These are phyloP conservation scores for Clonostachys chloroleuca DNA, from an alignment of 2,329 filamentous ascomycete species.

Conservation along the genomic window DNA sequence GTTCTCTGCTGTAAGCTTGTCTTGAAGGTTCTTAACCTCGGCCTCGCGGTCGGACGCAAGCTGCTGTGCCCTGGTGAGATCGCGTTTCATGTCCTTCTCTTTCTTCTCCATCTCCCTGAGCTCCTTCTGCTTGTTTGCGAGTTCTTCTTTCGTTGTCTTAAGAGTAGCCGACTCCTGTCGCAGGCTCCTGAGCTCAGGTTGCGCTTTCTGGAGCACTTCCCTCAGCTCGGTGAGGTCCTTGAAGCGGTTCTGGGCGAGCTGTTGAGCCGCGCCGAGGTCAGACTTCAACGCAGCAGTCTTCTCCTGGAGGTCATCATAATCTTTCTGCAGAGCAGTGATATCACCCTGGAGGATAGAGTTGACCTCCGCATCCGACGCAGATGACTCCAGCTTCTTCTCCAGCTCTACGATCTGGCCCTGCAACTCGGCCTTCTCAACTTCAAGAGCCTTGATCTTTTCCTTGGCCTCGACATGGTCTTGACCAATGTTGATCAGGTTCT, in stretches of 20 bases:
- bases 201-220: constrained; percentile 76
- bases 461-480: constrained; percentile 82
- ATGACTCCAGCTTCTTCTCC: constrained; percentile 62
- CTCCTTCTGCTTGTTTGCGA: constrained; percentile 53
- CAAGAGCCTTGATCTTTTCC: constrained; percentile 67
- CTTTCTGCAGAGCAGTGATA: constrained; percentile 46
- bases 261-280: constrained; percentile 80
- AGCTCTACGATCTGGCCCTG: constrained; percentile 58
- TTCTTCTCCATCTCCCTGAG: constrained; percentile 74
- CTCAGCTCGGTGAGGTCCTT: constrained; percentile 81
- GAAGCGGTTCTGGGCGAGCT: constrained; percentile 81
- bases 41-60: constrained; percentile 68
- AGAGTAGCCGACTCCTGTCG: constrained; percentile 73
- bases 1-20: constrained; percentile 73
- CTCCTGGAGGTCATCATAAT: constrained; percentile 64
- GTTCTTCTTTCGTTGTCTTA: constrained; percentile 70
- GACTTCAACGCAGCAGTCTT: constrained; percentile 70
- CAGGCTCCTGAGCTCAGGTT: constrained; percentile 78
- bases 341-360: constrained; percentile 56
- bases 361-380: constrained; percentile 27
- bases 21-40: constrained; percentile 74
- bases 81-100: constrained; percentile 76
- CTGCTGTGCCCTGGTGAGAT: constrained; percentile 66
- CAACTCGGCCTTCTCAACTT: constrained; percentile 63
- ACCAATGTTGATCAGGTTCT: constrained; percentile 74